Evolutionary conservation across 306 rosid genomes (phyloP).

Genomic region (Boehmeria nivea): DNA sequence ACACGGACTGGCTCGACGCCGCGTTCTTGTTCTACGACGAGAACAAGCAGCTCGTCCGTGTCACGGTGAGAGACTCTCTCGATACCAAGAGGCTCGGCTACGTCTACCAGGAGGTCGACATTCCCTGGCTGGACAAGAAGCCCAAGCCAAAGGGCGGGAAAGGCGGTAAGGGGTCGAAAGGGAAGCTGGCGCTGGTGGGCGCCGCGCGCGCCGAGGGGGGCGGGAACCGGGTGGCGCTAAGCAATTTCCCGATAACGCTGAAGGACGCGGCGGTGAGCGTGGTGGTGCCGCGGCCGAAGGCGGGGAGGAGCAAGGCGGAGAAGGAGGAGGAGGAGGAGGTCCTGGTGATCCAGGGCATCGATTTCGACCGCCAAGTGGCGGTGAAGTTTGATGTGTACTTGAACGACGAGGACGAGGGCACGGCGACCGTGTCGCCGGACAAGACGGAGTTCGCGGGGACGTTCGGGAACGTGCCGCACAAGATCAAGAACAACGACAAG

Average conservation of each 20-base stretch:
- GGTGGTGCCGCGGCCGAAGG: constrained; percentile 50
- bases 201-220: constrained; percentile 47
- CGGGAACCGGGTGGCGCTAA: background rate
- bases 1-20: constrained; percentile 54
- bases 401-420: constrained; percentile 57
- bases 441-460: constrained; percentile 70
- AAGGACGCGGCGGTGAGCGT: constrained; percentile 27
- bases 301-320: constrained; percentile 31
- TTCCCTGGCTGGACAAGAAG: constrained; percentile 53
- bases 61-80: constrained; percentile 58
- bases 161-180: too few relatives aligned
- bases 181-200: constrained; percentile 22
- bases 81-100: constrained; percentile 50
- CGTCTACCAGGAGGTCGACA: constrained; percentile 51
- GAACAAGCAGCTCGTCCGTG: constrained; percentile 57
- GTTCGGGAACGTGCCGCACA: constrained; percentile 66
- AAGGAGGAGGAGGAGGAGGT: constrained; percentile 38
- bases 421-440: constrained; percentile 13
- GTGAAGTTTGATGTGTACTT: constrained; percentile 68
- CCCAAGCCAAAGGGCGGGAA: constrained; percentile 31
- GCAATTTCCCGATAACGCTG: constrained; percentile 11
- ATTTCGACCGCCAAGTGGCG: constrained; percentile 28
- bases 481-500: constrained; percentile 25
- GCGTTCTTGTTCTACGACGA: constrained; percentile 69
- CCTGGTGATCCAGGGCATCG: constrained; percentile 21